Conservation (phyloP, 2,329 filamentous ascomycete species). For the Myriosclerotinia scirpicola region DNA sequence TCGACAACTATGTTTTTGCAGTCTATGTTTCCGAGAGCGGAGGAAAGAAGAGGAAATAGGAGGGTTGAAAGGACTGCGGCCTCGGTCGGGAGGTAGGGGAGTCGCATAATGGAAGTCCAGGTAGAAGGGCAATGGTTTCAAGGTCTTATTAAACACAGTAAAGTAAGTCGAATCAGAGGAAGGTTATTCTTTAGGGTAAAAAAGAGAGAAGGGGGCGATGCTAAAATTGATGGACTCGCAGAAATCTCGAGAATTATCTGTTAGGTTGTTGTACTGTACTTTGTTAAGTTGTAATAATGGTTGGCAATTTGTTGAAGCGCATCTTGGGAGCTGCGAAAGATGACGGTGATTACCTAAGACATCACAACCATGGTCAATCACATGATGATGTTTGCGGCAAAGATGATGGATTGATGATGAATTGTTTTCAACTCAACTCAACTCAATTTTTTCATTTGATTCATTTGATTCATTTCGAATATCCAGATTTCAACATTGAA, state of each 20-base stretch:
- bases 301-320: neutral
- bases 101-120: slow-evolving; percentile 32
- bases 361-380: neutral
- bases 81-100: slow-evolving; percentile 32
- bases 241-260: neutral
- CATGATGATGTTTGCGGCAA: slow-evolving; percentile 13
- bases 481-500: neutral
- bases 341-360: slow-evolving; percentile 22
- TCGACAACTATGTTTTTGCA: slow-evolving; percentile 64
- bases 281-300: neutral
- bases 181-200: neutral
- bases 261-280: neutral
- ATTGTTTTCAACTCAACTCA: neutral
- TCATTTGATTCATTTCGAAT: neutral
- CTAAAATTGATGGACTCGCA: too few species aligned
- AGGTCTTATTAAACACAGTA: neutral
- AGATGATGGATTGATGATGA: neutral
- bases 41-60: slow-evolving; percentile 36
- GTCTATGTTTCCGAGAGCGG: slow-evolving; percentile 50
- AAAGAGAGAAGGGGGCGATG: neutral
- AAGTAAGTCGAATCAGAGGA: neutral
- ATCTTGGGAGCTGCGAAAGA: neutral
- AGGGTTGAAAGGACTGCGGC: slow-evolving; percentile 35
- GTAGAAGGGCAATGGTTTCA: neutral
- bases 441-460: too few species aligned